phyloP scores from a whole-genome alignment of 2,329 filamentous ascomycete species.

The Bimuria novae-zelandiae region DNA sequence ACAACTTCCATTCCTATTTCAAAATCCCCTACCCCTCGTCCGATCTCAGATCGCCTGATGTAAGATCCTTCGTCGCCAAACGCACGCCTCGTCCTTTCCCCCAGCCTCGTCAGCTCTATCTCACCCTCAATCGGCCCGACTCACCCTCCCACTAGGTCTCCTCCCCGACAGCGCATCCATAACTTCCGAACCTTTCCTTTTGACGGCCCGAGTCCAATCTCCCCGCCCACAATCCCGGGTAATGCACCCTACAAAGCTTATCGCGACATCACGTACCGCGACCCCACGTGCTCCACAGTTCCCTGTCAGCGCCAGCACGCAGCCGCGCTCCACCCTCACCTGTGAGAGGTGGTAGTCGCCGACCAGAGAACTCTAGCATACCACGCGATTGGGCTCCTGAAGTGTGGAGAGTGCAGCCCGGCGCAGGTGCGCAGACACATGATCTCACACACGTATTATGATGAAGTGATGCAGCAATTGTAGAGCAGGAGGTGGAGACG shows the following conservation, averaged over 20 bases:
- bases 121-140: neutral
- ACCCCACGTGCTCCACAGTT: neutral
- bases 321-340: too few relatives aligned
- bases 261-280: conserved; percentile 1
- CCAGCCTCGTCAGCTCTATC: neutral
- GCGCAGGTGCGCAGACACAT: too few relatives aligned
- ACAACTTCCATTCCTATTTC: neutral
- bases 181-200: neutral
- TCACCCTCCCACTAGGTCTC: too few relatives aligned
- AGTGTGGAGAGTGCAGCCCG: too few relatives aligned
- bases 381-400: too few relatives aligned
- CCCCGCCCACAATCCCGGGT: neutral
- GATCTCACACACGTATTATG: neutral
- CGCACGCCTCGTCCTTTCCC: too few relatives aligned
- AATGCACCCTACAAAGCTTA: conserved; percentile 5
- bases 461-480: neutral
- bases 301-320: neutral
- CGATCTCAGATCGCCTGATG: neutral
- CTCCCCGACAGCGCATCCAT: too few relatives aligned
- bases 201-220: neutral
- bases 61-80: too few relatives aligned
- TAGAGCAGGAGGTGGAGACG: too few relatives aligned
- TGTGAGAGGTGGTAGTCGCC: too few relatives aligned
- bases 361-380: too few relatives aligned
- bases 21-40: neutral